Base-by-base conservation (phyloP, 306 rosid genomes). In the Lathyrus tuberosus region DNA sequence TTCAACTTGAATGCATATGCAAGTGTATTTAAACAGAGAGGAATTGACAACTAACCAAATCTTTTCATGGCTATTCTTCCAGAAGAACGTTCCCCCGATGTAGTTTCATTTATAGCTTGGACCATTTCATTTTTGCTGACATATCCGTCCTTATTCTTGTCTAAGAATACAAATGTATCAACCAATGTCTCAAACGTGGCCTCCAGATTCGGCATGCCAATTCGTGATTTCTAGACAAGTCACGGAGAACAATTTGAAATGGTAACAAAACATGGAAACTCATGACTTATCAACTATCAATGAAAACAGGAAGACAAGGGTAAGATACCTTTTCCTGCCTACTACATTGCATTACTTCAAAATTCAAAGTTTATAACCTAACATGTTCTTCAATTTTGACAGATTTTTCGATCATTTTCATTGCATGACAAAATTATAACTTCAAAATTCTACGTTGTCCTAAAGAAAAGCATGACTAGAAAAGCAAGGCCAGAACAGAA, bases 91-190 rank as follows among this genome's bases (percentile, higher is more conserved):
- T 84, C 98, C 66, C 98, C 97, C 5, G 96, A 71, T 7, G 89
- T 74, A 30, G 90, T 94, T 84, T 94, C 98, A 60, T 90, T 87
- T 56, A 94, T 86, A 59, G 98, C 90, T 68, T 80, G 67, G n/a
- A 90, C 83, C 98, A 94, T 94, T 84, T 94, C 98, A 62, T 46
- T 86, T 87, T 81, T 94, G 88, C 98, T 90, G 62, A 90, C 97
- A 71, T 90, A 87, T 44, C 97, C 97, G 61, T 94, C 98, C 83
- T 71, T 90, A 58, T 94, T 94, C 83, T 87, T 90, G 85, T 94
- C 98, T 89, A 94, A 87, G 87, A 94, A 94, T 56, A 87, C 95
- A 56, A 94, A 94, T 30, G 97, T 80, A 70, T 94, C 89, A 17
- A 94, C 96, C 88, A 94, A 75, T 16, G 95, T 86, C 77, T 94